A percentile compares a stretch with the other conserved stretches of the same genome.
Conservation (phyloP, 1,139 yeast species). For the Magnusiomyces sp. region DNA sequence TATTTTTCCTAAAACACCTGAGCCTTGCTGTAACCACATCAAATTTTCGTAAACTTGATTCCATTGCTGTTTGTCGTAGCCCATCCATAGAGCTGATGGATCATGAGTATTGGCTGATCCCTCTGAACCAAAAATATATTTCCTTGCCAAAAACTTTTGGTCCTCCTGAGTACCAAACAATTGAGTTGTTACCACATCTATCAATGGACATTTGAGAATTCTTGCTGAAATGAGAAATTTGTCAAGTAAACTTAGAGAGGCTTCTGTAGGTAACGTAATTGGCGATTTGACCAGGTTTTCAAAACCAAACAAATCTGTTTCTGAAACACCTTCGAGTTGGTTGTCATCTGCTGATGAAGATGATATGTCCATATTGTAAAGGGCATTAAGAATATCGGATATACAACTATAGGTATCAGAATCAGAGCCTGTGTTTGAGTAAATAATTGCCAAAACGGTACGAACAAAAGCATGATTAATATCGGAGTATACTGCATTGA, state of each 20-base stretch:
- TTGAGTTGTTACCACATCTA: conserved; percentile 10
- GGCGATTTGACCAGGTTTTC: neutral
- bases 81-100: conserved; percentile 4
- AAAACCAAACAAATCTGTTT: neutral
- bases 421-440: neutral
- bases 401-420: neutral
- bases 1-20: conserved; percentile 15
- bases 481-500: no score
- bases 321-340: neutral
- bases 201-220: conserved; percentile 7
- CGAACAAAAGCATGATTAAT: conserved; percentile 1
- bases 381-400: neutral
- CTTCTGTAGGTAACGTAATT: neutral
- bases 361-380: neutral
- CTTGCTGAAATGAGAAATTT: neutral
- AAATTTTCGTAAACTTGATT: conserved; percentile 5
- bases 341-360: neutral
- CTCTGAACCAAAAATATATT: conserved; percentile 5
- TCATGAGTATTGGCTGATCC: neutral
- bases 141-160: conserved; percentile 10
- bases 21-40: conserved; percentile 17
- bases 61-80: conserved; percentile 7
- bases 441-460: neutral
- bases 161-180: conserved; percentile 14
- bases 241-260: neutral